Base-by-base conservation (phyloP, 371 early-diverging fungal genomes). In the Mortierella sp. region DNA sequence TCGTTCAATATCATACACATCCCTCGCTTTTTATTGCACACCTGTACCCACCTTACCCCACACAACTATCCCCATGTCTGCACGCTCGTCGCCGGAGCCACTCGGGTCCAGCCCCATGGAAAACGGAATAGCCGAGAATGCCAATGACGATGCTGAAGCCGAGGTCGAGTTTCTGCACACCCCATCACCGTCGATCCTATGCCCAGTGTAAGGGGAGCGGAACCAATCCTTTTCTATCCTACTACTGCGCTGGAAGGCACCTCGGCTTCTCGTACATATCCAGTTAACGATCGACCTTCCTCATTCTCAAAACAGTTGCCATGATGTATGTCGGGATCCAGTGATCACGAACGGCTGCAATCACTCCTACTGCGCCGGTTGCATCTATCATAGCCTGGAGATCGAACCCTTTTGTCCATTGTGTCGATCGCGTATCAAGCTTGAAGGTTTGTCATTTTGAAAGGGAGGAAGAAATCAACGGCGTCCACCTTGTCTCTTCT, bases 381-480 rank as follows among this genome's bases (percentile, higher is more conserved):
- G 87, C 52, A 83, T 85, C 34, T 80, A 74, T 58, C 81, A 85
- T 61, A 72, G 80, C 38, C 53, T 89, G 7, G 82, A 84, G 52
- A 64, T 78, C 38, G 89, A 88, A 49, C 67, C 84, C 9, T 82
- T 83, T 49, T 89, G 90, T 61, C 90, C 90, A 5, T 74, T 89
- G 21, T 89, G 90, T 53, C 78, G 89, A 48, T 52, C 74, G 2
- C 71, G 82, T 19, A 59, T 86, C 42, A 72, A 69, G 49, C 41
- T 72, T 13, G 82, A 81, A 51, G 86, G 87, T 86, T 54, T 16
- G 24, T 9, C 10, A 34, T 10, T 34, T 34, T 4, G 7, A 34
- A 34, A 4, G 4, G 34, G 10, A 34, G 34, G 30, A 47, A 30
- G 45, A 26, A 51, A 23, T 21, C 24, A n/a, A 54, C 13, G 23